Conservation (phyloP, 106 monocot species). For the Apostasia shenzhenica region DNA sequence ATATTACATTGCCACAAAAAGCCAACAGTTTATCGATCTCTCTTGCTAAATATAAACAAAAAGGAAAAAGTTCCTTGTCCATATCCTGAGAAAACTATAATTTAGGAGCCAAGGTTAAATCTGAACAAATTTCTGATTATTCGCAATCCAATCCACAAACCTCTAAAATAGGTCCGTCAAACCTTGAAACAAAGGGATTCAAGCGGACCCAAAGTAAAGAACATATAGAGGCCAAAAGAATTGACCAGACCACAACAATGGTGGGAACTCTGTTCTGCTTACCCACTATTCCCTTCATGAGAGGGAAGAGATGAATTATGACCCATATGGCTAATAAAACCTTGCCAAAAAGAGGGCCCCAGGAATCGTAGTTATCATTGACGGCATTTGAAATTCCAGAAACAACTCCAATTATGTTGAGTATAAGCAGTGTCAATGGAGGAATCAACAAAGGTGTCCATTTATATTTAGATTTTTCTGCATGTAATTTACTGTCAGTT, state of each 20-base stretch:
- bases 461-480: constrained; percentile 58
- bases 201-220: constrained; percentile 38
- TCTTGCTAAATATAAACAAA: too few relatives aligned
- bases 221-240: constrained; percentile 34
- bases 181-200: constrained; percentile 34
- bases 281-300: constrained; percentile 36
- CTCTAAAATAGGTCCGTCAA: constrained; percentile 35
- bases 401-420: constrained; percentile 56
- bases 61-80: too few relatives aligned
- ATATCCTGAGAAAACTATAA: too few relatives aligned
- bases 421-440: constrained; percentile 45
- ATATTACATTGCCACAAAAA: too few relatives aligned
- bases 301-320: constrained; percentile 67
- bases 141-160: constrained; percentile 39
- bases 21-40: too few relatives aligned
- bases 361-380: constrained; percentile 57
- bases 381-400: constrained; percentile 59
- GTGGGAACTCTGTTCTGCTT: constrained; percentile 43
- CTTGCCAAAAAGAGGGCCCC: constrained; percentile 64
- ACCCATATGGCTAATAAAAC: constrained; percentile 72
- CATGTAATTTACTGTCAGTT: constrained; percentile 48
- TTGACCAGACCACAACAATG: constrained; percentile 43
- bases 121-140: background rate
- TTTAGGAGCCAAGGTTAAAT: too few relatives aligned
- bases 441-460: constrained; percentile 57